Evolutionary conservation across 2,329 filamentous ascomycete genomes (phyloP).

Genomic region (Diaporthe citriasiana): DNA sequence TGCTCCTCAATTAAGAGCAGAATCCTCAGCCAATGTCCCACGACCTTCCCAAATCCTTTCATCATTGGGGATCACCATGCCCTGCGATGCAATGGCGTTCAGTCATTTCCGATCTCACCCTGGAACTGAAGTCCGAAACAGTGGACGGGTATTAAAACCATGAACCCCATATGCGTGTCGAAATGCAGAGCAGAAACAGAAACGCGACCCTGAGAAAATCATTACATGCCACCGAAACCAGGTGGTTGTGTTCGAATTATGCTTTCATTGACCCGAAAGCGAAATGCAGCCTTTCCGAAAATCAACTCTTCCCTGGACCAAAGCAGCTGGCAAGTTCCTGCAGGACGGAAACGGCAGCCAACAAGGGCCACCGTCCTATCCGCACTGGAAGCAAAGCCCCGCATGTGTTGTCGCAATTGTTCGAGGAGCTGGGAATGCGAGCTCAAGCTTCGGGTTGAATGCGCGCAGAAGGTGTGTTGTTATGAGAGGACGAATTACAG

Average conservation of each 20-base stretch:
- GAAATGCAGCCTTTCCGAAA: conserved; percentile 17
- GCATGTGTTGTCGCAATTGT: conserved; percentile 8
- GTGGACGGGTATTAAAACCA: conserved; percentile 36
- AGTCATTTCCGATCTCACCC: conserved; percentile 21
- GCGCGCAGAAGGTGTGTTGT: not conserved
- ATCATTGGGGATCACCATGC: not conserved
- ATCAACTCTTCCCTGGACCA: conserved; percentile 12
- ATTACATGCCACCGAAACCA: conserved; percentile 30
- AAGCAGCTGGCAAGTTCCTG: conserved; percentile 20
- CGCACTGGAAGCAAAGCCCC: conserved; percentile 30
- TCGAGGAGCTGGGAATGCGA: conserved; percentile 8
- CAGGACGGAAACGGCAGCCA: conserved; percentile 13
- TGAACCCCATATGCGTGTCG: conserved; percentile 16
- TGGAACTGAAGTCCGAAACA: conserved; percentile 23
- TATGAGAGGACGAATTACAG: conserved; percentile 48
- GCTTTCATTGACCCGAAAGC: conserved; percentile 15
- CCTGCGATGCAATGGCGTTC: conserved; percentile 25
- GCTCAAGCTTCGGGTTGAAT: conserved; percentile 2
- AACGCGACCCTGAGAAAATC: conserved; percentile 8
- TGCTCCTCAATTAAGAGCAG: conserved; percentile 6
- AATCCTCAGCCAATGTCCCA: not conserved
- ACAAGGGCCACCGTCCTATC: conserved; percentile 23
- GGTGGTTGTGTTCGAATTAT: not conserved
- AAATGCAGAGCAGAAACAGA: conserved; percentile 28
- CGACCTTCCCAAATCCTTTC: not conserved